Conservation (phyloP, 768 basidiomycete species). For the Leucocoprinus sp. region DNA sequence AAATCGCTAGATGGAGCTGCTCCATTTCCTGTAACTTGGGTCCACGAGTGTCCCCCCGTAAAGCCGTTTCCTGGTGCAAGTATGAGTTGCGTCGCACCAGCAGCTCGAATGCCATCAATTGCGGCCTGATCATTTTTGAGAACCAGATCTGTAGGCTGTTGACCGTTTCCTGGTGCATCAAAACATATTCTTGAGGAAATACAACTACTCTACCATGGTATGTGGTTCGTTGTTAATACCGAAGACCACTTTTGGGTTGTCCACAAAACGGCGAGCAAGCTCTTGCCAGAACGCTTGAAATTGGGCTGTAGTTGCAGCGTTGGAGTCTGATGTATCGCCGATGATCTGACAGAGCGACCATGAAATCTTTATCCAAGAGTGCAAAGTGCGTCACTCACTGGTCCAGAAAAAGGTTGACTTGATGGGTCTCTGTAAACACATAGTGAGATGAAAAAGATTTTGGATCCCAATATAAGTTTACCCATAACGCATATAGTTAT, state of each 20-base stretch:
- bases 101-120: conserved; percentile 32
- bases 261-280: conserved; percentile 30
- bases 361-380: neutral
- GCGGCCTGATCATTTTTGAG: conserved; percentile 36
- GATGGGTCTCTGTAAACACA: conserved; percentile 40
- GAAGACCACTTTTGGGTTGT: conserved; percentile 37
- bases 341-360: conserved; percentile 25
- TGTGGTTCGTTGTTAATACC: conserved; percentile 42
- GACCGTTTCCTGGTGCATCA: no score
- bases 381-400: conserved; percentile 21
- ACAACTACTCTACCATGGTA: conserved; percentile 27
- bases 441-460: no score
- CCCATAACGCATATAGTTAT: conserved; percentile 45
- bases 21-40: conserved; percentile 24
- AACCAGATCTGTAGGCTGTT: conserved; percentile 32
- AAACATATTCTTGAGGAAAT: neutral
- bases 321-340: conserved; percentile 34
- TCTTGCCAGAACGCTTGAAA: conserved; percentile 36
- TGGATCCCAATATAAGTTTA: no score
- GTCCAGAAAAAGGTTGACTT: conserved; percentile 33
- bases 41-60: conserved; percentile 39
- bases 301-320: conserved; percentile 35
- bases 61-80: conserved; percentile 40
- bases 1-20: conserved; percentile 34
- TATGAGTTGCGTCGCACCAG: conserved; percentile 34